Evolutionary conservation across 2,329 filamentous ascomycete genomes (phyloP).

Genomic region (Colletotrichum navitas): DNA sequence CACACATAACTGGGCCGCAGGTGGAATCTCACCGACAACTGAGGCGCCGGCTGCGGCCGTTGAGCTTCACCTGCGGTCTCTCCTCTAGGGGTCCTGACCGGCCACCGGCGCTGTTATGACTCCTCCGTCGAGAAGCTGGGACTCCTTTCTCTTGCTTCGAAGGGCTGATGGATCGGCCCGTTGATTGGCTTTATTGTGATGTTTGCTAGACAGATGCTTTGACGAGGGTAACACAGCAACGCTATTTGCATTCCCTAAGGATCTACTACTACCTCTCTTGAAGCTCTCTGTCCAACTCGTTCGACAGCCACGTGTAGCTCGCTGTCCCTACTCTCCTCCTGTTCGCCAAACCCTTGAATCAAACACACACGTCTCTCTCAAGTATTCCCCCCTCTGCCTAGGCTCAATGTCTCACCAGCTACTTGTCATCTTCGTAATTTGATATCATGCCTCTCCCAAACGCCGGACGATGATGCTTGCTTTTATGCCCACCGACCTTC

Average conservation of each 20-base stretch:
- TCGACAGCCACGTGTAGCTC: background rate
- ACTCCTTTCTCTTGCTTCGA: background rate
- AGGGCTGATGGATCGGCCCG: background rate
- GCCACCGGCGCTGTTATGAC: constrained; percentile 27
- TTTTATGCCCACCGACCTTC: constrained; percentile 32
- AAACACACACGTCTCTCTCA: background rate
- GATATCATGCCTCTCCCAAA: constrained; percentile 35
- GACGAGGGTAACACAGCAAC: constrained; percentile 30
- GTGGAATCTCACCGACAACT: constrained; percentile 35
- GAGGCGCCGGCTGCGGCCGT: constrained; percentile 37
- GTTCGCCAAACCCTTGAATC: background rate
- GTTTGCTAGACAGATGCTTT: background rate
- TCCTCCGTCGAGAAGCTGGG: constrained; percentile 8
- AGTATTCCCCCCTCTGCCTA: constrained; percentile 3
- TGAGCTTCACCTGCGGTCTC: constrained; percentile 17
- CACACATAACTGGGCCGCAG: constrained; percentile 33
- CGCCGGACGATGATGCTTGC: constrained; percentile 40
- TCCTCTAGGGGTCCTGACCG: constrained; percentile 17
- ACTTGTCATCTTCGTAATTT: constrained; percentile 20
- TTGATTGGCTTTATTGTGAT: constrained; percentile 9
- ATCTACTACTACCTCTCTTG: constrained; percentile 7
- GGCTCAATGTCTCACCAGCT: constrained; percentile 18
- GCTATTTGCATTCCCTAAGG: constrained; percentile 13
- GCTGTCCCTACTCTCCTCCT: background rate
- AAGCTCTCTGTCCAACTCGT: background rate